Percentiles rank a stretch among this genome's conserved stretches.
phyloP scores from a whole-genome alignment of 2,329 filamentous ascomycete genomes.

The Thelonectria olida region DNA sequence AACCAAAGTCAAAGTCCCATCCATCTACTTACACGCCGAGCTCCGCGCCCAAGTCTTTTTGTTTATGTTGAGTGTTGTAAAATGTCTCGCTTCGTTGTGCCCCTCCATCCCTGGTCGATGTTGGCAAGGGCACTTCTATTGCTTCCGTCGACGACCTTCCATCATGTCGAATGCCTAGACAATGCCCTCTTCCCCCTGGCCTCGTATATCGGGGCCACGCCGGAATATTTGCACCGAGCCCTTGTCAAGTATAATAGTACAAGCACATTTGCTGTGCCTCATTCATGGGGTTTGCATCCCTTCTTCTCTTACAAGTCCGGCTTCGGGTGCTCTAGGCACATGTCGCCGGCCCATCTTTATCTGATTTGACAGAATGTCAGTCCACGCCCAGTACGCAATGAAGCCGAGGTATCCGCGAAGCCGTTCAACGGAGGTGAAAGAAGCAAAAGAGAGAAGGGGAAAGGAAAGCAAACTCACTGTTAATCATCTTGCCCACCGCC shows the following conservation, averaged over 20 bases:
- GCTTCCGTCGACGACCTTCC: background rate
- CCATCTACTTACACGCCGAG: background rate
- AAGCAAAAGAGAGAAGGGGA: background rate
- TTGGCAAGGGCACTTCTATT: conserved; percentile 12
- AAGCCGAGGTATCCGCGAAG: background rate
- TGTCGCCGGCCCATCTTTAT: conserved; percentile 38
- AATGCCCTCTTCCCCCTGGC: background rate
- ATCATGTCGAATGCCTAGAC: background rate
- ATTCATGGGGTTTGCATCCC: background rate
- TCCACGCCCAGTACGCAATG: background rate
- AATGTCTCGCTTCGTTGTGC: background rate
- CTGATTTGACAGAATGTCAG: conserved; percentile 30
- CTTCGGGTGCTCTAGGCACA: conserved; percentile 29
- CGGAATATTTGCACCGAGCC: conserved; percentile 1
- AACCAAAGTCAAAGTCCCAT: no score
- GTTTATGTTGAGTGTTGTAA: background rate
- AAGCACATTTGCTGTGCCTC: background rate
- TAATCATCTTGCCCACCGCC: conserved; percentile 73
- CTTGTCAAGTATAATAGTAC: conserved; percentile 20
- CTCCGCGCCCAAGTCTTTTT: background rate
- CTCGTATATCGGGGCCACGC: background rate
- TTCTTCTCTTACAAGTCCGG: background rate
- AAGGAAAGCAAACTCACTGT: conserved; percentile 48
- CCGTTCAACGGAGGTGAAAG: background rate
- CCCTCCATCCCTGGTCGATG: background rate